These are phyloP conservation scores for Platanthera zijinensis DNA, from an alignment of 106 monocot species.

Conservation along the genomic window DNA sequence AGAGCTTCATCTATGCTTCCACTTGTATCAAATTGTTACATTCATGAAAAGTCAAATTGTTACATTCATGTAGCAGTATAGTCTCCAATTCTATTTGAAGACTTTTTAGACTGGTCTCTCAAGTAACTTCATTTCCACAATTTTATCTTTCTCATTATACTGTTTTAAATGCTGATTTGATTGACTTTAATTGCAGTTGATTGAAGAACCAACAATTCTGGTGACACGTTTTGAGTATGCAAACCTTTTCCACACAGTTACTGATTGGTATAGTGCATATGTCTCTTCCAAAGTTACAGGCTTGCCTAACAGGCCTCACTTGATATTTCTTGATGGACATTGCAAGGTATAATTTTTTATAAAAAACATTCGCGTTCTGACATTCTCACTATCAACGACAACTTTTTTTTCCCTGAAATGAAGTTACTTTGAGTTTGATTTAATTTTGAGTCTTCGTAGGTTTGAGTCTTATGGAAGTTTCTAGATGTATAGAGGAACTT, in stretches of 20 bases:
- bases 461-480: too few relatives aligned
- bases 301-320: conserved; percentile 51
- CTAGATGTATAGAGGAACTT: too few relatives aligned
- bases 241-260: conserved; percentile 94
- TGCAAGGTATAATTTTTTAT: conserved; percentile 61
- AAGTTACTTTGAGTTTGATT: background rate
- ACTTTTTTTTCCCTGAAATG: background rate
- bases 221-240: conserved; percentile 99
- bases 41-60: too few relatives aligned
- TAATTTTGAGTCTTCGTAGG: too few relatives aligned
- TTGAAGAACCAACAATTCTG: conserved; percentile 78
- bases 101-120: background rate
- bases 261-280: conserved; percentile 99
- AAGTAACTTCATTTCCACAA: background rate
- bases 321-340: conserved; percentile 95
- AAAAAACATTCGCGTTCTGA: background rate
- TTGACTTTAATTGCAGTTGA: conserved; percentile 51
- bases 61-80: too few relatives aligned
- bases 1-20: too few relatives aligned
- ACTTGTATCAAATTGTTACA: too few relatives aligned
- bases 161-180: background rate
- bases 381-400: background rate
- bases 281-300: conserved; percentile 70
- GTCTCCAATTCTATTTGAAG: background rate
- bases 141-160: background rate